Evolutionary conservation across 176 grass and related monocot species (phyloP).

Genomic region (Triticum aestivum): IWGSC_CS_RefSeq_v2.1 NC_057801.1:811509420-811509919

Average conservation of each 20-base stretch:
- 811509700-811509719: neutral
- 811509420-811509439: conserved; percentile 15
- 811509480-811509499: conserved; percentile 31
- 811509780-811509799: neutral
- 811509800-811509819: neutral
- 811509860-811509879: neutral
- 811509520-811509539: conserved; percentile 49
- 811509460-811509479: conserved; percentile 42
- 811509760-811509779: neutral
- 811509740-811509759: neutral
- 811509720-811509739: neutral
- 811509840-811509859: neutral
- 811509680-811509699: neutral
- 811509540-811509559: conserved; percentile 1
- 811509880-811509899: neutral
- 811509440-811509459: conserved; percentile 60
- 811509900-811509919: neutral
- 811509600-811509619: neutral
- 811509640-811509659: neutral
- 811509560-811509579: neutral
- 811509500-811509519: conserved; percentile 54
- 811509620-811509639: neutral
- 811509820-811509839: neutral
- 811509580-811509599: neutral
- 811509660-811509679: neutral